A percentile compares a stretch with the other conserved stretches of the same genome.
Evolutionary conservation across 2,329 filamentous ascomycete species (phyloP).

Genomic region (Aspergillus ochraceus): DNA sequence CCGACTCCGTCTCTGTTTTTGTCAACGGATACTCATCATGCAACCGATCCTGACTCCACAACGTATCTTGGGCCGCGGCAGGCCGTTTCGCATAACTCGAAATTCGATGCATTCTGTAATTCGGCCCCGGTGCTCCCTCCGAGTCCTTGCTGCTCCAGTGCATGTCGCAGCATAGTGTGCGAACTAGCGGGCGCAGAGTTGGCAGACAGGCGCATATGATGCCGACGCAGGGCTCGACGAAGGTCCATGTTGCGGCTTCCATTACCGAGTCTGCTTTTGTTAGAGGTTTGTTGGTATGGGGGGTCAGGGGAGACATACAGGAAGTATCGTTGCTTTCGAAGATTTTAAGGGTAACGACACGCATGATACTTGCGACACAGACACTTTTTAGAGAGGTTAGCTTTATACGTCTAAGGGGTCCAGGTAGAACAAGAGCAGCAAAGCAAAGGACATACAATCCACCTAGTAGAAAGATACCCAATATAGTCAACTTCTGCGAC

Average conservation of each 20-base stretch:
- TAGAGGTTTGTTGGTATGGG: not conserved
- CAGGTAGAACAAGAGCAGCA: not conserved
- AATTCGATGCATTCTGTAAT: not conserved
- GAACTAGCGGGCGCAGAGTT: conserved; percentile 1
- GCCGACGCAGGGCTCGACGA: conserved; percentile 2
- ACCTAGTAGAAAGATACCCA: not conserved
- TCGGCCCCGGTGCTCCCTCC: not conserved
- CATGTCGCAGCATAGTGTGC: not conserved
- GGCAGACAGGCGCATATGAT: conserved; percentile 6
- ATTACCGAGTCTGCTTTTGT: not conserved
- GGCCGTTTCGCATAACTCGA: not conserved
- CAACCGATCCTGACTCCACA: not conserved
- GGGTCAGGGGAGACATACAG: not conserved
- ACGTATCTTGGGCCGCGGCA: not conserved
- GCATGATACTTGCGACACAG: conserved; percentile 4
- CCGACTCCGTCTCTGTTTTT: not conserved
- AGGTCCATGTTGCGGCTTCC: conserved; percentile 4
- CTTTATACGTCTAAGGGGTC: not conserved
- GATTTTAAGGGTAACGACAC: not conserved
- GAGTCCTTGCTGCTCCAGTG: conserved; percentile 1
- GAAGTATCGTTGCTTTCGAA: not conserved
- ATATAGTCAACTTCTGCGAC: not conserved
- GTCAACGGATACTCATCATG: conserved; percentile 1
- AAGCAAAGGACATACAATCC: conserved; percentile 1
- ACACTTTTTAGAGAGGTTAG: not conserved